Conservation (phyloP, 495 filamentous ascomycete genomes). For the Aspergillus sclerotiicarbonarius region DNA sequence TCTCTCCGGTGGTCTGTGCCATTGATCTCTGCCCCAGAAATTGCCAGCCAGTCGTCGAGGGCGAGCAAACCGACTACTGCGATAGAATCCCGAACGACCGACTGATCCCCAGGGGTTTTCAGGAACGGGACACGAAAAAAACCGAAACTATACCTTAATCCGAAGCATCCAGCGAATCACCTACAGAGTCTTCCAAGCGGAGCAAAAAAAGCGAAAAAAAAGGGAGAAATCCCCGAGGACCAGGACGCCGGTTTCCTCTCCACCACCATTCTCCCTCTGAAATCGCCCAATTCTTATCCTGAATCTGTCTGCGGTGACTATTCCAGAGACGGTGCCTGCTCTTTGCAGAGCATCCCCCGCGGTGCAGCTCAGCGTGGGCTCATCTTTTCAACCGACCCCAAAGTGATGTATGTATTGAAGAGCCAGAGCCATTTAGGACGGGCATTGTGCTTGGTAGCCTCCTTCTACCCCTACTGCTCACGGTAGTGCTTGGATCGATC, state of each 20-base stretch:
- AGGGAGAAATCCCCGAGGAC: background rate
- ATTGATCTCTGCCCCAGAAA: background rate
- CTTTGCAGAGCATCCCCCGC: slow-evolving; percentile 10
- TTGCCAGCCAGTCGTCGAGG: background rate
- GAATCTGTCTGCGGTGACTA: background rate
- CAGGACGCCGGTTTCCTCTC: background rate
- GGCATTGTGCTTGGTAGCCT: background rate
- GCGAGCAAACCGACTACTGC: background rate
- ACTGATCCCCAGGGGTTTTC: background rate
- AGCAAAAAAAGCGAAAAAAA: slow-evolving; percentile 4
- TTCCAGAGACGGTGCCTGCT: slow-evolving; percentile 8
- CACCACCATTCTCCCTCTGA: background rate
- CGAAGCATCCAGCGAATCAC: background rate
- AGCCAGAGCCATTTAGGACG: background rate
- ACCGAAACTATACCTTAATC: background rate
- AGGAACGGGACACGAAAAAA: background rate
- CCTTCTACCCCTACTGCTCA: background rate
- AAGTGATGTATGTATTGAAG: slow-evolving; percentile 17
- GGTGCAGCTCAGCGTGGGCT: slow-evolving; percentile 20
- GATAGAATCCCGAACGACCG: background rate
- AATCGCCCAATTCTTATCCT: background rate
- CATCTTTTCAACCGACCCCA: slow-evolving; percentile 8
- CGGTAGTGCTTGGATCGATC: background rate
- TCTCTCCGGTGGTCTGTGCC: slow-evolving; percentile 3
- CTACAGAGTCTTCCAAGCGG: slow-evolving; percentile 2